These are phyloP conservation scores for Entelexis paramagnoliae DNA, from an alignment of 1,139 yeast species.

Conservation along the genomic window DNA sequence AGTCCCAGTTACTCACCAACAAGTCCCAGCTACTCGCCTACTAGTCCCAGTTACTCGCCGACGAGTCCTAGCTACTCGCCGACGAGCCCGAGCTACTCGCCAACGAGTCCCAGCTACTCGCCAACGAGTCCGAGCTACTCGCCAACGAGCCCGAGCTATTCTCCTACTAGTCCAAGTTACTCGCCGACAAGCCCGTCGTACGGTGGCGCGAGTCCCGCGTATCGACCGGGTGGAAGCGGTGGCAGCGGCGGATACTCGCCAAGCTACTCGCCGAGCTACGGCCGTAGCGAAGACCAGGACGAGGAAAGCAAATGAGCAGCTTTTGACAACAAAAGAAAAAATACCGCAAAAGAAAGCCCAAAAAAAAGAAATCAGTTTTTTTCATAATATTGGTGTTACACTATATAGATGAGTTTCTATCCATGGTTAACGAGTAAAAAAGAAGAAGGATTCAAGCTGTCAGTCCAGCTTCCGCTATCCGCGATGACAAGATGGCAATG, in stretches of 20 bases:
- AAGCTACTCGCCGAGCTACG: neutral
- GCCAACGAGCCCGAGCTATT: conserved; percentile 52
- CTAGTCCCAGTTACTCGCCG: conserved; percentile 40
- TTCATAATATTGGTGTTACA: neutral
- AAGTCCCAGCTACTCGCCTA: conserved; percentile 55
- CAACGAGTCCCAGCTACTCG: conserved; percentile 35
- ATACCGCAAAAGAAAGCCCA: neutral
- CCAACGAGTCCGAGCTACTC: conserved; percentile 56
- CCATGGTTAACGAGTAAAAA: neutral
- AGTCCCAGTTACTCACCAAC: conserved; percentile 69
- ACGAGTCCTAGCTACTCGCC: conserved; percentile 49
- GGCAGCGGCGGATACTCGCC: conserved; percentile 4
- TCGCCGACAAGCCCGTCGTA: conserved; percentile 42
- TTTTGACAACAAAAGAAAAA: neutral
- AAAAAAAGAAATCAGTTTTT: neutral
- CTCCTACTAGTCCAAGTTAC: conserved; percentile 52
- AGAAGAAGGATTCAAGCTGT: no score
- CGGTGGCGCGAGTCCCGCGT: conserved; percentile 5
- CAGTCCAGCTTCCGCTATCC: no score
- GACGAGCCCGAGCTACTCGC: conserved; percentile 35
- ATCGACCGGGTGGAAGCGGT: neutral
- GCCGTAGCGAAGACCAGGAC: conserved; percentile 6
- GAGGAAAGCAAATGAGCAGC: conserved; percentile 1
- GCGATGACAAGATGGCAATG: no score
- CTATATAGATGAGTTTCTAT: neutral